phyloP scores from a whole-genome alignment of 495 filamentous ascomycete species.

The Aspergillus campestris region DNA sequence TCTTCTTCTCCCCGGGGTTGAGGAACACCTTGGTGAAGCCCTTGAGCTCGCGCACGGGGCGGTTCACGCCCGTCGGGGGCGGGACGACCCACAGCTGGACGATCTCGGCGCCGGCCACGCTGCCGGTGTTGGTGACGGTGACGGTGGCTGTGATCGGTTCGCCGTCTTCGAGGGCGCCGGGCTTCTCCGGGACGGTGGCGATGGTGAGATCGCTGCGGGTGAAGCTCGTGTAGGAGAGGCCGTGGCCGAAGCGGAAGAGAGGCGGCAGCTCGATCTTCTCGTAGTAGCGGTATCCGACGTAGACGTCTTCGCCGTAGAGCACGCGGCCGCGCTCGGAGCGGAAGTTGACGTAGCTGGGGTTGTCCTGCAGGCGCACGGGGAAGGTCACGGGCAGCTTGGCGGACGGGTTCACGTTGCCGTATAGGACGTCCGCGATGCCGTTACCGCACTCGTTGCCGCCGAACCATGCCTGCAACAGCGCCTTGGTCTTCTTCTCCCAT shows the following conservation, averaged over 20 bases:
- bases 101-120: constrained; percentile 58
- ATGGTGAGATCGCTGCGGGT: constrained; percentile 54
- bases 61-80: constrained; percentile 44
- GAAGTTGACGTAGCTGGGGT: constrained; percentile 69
- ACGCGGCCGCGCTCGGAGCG: constrained; percentile 70
- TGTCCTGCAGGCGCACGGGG: constrained; percentile 60
- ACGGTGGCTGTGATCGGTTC: constrained; percentile 53
- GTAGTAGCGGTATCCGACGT: constrained; percentile 78
- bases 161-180: constrained; percentile 23
- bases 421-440: constrained; percentile 50
- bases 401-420: constrained; percentile 48
- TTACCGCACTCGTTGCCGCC: constrained; percentile 61
- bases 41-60: constrained; percentile 70
- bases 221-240: constrained; percentile 75
- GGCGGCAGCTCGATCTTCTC: constrained; percentile 58
- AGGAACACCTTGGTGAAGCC: constrained; percentile 73
- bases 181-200: constrained; percentile 17
- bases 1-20: constrained; percentile 58
- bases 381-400: constrained; percentile 53
- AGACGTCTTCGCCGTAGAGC: constrained; percentile 71
- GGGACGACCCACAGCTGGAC: constrained; percentile 69
- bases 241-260: constrained; percentile 75
- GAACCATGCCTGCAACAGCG: constrained; percentile 70
- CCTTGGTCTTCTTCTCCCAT: constrained; percentile 59
- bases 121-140: constrained; percentile 61